phyloP scores from a whole-genome alignment of 257 asterid species.

The Nemophila menziesii region DNA sequence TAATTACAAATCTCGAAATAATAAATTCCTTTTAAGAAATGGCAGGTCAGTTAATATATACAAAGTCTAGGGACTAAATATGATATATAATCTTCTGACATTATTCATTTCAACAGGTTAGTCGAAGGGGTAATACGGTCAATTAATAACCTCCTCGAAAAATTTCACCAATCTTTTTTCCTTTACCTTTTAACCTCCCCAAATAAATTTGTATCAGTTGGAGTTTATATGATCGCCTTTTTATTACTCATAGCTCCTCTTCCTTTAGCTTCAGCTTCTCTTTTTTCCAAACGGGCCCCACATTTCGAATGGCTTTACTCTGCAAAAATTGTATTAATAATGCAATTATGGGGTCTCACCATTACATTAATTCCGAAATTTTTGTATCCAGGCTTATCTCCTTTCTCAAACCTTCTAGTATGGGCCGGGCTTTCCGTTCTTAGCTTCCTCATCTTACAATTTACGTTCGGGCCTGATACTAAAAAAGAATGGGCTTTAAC shows the following conservation, averaged over 20 bases:
- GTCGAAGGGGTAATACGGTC: slow-evolving; percentile 79
- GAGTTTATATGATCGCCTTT: slow-evolving; percentile 90
- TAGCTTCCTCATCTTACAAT: slow-evolving; percentile 33
- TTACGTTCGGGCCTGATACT: slow-evolving; percentile 25
- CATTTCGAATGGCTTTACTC: slow-evolving; percentile 58
- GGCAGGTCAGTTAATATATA: slow-evolving; percentile 91
- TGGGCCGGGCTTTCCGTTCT: slow-evolving; percentile 42
- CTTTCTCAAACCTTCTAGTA: slow-evolving; percentile 30
- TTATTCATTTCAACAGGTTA: slow-evolving; percentile 40
- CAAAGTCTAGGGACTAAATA: too few relatives aligned
- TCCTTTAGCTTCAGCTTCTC: slow-evolving; percentile 83
- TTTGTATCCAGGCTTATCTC: slow-evolving; percentile 34
- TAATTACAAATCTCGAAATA: slow-evolving; percentile 29
- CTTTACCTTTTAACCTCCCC: slow-evolving; percentile 81
- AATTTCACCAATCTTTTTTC: slow-evolving; percentile 92
- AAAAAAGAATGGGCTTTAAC: slow-evolving; percentile 54
- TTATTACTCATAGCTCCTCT: slow-evolving; percentile 79
- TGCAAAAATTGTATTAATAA: slow-evolving; percentile 52
- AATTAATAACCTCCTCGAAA: slow-evolving; percentile 92
- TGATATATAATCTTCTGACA: not conserved
- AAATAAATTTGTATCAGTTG: slow-evolving; percentile 72
- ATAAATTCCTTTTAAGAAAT: slow-evolving; percentile 49
- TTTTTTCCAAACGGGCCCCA: slow-evolving; percentile 33
- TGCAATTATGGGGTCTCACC: slow-evolving; percentile 72
- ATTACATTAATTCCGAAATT: slow-evolving; percentile 58